phyloP scores from a whole-genome alignment of 805 yeast genomes.

The Debaryomyces castellii region DNA sequence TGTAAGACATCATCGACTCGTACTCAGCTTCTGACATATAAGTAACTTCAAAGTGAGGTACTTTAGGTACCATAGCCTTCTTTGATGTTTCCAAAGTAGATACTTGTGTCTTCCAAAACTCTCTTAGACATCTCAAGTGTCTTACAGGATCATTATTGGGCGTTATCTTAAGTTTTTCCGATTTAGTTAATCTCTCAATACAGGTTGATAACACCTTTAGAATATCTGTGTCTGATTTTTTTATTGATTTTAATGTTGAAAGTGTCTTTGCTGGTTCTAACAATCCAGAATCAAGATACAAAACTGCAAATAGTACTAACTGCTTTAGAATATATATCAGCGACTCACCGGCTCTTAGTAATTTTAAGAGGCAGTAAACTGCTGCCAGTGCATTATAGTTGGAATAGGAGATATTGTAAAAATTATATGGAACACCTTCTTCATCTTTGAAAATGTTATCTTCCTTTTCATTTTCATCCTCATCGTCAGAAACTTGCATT shows the following conservation, averaged over 20 bases:
- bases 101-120: slow-evolving; percentile 1
- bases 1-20: neutral
- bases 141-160: slow-evolving; percentile 2
- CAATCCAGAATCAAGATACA: slow-evolving; percentile 15
- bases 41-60: neutral
- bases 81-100: neutral
- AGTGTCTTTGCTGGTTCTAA: slow-evolving; percentile 15
- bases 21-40: neutral
- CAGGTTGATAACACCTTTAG: slow-evolving; percentile 18
- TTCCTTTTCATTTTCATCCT: slow-evolving; percentile 15
- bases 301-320: slow-evolving; percentile 20
- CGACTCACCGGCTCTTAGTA: slow-evolving; percentile 29
- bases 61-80: neutral
- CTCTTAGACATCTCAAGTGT: slow-evolving; percentile 1
- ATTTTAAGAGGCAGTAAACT: slow-evolving; percentile 12
- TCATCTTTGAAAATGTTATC: slow-evolving; percentile 17
- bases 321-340: slow-evolving; percentile 22
- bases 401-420: slow-evolving; percentile 4
- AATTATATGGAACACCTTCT: slow-evolving; percentile 2
- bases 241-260: slow-evolving; percentile 18
- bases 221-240: slow-evolving; percentile 15
- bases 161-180: slow-evolving; percentile 1
- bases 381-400: slow-evolving; percentile 15
- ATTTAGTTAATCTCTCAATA: slow-evolving; percentile 20
- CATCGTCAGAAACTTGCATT: slow-evolving; percentile 28